Conservation (phyloP, 169 alveolate species). For the Blepharisma undulans region DNA sequence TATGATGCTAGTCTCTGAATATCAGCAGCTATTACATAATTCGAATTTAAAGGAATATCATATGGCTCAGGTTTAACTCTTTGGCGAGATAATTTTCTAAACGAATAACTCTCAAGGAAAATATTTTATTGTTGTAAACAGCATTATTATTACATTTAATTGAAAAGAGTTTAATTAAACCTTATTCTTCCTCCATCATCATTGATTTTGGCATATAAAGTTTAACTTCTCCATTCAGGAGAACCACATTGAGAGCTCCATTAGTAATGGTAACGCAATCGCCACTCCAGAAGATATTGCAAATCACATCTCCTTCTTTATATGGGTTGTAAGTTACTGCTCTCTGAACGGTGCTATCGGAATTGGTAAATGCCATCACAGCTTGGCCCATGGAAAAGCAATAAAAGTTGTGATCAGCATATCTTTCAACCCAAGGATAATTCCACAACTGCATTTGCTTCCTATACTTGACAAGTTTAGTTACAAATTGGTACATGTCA, state of each 20-base stretch:
- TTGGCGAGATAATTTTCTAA: no score
- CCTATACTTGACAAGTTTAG: constrained; percentile 38
- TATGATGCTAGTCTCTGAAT: not conserved
- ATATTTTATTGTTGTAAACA: no score
- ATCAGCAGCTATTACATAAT: not conserved
- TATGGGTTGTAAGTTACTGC: constrained; percentile 52
- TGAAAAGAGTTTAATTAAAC: not conserved
- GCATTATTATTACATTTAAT: no score
- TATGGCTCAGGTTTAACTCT: no score
- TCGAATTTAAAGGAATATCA: not conserved
- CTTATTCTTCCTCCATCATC: not conserved
- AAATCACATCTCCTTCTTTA: constrained; percentile 60
- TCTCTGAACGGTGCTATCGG: constrained; percentile 32
- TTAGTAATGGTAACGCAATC: constrained; percentile 56
- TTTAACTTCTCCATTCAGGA: constrained; percentile 9
- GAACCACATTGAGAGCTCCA: constrained; percentile 15
- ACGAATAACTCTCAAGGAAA: no score
- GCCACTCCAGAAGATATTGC: constrained; percentile 55
- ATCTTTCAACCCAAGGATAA: constrained; percentile 37
- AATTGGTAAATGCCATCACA: constrained; percentile 61
- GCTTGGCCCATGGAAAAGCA: constrained; percentile 67
- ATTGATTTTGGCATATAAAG: not conserved
- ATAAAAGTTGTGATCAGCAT: constrained; percentile 55
- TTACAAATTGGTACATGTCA: constrained; percentile 28
- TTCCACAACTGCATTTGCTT: constrained; percentile 44